Base-by-base conservation (phyloP, 2,329 filamentous ascomycete species). In the Nannizzia gypsea region DNA sequence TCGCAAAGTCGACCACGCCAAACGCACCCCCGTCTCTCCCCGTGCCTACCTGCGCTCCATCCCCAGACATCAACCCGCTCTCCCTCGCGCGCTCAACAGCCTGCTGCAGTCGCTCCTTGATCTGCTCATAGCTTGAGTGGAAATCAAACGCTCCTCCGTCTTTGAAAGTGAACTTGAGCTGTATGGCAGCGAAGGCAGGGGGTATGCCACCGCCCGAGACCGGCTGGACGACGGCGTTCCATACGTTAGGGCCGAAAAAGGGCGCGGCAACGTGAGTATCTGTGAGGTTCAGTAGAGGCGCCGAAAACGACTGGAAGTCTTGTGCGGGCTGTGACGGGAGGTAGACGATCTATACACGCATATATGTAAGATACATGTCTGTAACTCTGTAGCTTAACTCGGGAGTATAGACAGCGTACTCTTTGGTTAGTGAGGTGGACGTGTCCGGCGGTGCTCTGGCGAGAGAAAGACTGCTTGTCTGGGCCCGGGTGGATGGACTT, bases 61-160 rank as follows among this genome's bases (percentile, higher is more conserved):
- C 73, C 15, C 65, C 67, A 2, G 69, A 66, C 13, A 69, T 67
- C 57, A 61, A 17, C 48, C 85, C 86, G 63, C 80, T 83, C 67
- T 88, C 86, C 59, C 85, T 76, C 34, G 86, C 85, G 61, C 88
- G 81, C 60, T 93, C 88, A 40, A 90, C 83, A 6, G 86, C 89
- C 67, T 96, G 89, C 64, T 87, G 82, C 60, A 96, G 76, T 5
- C 90, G 82, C 69, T 95, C 91, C 70, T 89, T 90, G 64, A 96
- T 84, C 60, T 87, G 81, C 67, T 95, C 89, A 69, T 91, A 96
- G 58, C 83, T 83, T 57, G 83, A 82, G 67, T 91, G 86, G 69
- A 95, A 97, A 66, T 96, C 90, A 71, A 88, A 93, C 61, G 91
- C 91, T n/a, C 92, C 92, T 48, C 92, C 92, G 63, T 97, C 91